Percentiles rank a stretch among this genome's conserved stretches.
These are phyloP conservation scores for Dentiscutata heterogama DNA, from an alignment of 371 early-diverging fungal genomes.

Conservation along the genomic window DNA sequence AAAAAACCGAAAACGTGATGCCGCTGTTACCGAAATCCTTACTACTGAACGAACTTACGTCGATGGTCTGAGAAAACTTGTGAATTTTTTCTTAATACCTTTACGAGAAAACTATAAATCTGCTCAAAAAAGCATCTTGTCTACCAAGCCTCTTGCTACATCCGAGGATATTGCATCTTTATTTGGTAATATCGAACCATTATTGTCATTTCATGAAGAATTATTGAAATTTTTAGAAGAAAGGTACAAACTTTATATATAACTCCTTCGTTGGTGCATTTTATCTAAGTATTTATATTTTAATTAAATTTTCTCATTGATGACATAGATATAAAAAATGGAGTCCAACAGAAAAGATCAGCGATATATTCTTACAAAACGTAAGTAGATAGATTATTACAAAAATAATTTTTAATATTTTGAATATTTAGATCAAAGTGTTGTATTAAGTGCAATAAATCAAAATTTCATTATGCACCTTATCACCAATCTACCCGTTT, in stretches of 20 bases:
- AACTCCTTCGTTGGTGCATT: not conserved
- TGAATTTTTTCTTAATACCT: slow-evolving; percentile 53
- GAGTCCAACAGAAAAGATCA: slow-evolving; percentile 28
- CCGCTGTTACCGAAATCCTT: slow-evolving; percentile 70
- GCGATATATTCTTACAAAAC: slow-evolving; percentile 38
- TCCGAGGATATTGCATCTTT: slow-evolving; percentile 63
- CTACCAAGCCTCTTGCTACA: slow-evolving; percentile 48
- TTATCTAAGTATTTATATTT: not conserved
- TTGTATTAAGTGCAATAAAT: too few species aligned
- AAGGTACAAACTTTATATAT: slow-evolving; percentile 39
- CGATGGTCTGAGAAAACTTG: slow-evolving; percentile 70
- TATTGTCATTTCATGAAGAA: slow-evolving; percentile 74
- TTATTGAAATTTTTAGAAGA: slow-evolving; percentile 71
- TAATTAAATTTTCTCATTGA: not conserved
- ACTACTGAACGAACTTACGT: slow-evolving; percentile 85
- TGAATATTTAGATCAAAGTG: too few species aligned
- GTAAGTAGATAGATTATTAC: slow-evolving; percentile 10
- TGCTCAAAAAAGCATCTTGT: slow-evolving; percentile 24
- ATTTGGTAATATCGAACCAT: slow-evolving; percentile 77
- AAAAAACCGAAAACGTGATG: slow-evolving; percentile 37
- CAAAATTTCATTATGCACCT: too few species aligned
- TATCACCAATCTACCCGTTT: too few species aligned
- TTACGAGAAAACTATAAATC: slow-evolving; percentile 37
- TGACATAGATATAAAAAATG: not conserved
- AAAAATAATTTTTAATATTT: too few species aligned